These are phyloP conservation scores for Trichomonascus vanleenenianus DNA, from an alignment of 805 yeast species.

Conservation along the genomic window DNA sequence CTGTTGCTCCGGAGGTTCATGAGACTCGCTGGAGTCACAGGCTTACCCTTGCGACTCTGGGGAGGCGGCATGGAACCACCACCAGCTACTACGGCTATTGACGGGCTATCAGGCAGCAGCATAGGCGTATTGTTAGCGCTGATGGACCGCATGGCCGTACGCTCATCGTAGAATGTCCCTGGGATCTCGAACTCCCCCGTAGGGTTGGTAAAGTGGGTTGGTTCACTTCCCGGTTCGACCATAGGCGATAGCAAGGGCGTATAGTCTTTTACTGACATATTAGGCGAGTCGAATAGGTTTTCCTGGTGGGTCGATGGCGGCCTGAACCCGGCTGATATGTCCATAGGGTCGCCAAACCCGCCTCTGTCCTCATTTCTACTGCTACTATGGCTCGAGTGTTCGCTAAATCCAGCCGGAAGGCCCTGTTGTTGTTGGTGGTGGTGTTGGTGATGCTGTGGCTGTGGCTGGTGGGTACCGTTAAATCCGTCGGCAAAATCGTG, in stretches of 20 bases:
- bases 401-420: no score
- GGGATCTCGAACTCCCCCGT: slow-evolving; percentile 17
- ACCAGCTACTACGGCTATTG: background rate
- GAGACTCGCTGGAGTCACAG: slow-evolving; percentile 28
- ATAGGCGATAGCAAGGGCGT: slow-evolving; percentile 77
- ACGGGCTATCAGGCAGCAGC: background rate
- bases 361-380: background rate
- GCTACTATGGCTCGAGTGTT: no score
- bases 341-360: background rate
- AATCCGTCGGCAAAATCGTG: no score
- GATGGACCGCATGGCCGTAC: background rate
- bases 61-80: background rate
- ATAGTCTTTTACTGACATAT: slow-evolving; percentile 32
- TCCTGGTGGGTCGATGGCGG: no score
- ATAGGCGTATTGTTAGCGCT: background rate
- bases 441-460: no score
- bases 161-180: slow-evolving; percentile 13
- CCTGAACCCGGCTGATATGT: no score
- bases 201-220: background rate
- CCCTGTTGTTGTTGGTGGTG: no score
- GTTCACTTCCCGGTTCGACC: slow-evolving; percentile 28
- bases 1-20: slow-evolving; percentile 24
- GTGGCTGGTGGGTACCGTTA: no score
- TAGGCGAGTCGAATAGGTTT: no score
- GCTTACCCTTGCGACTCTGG: slow-evolving; percentile 9